Conservation (phyloP, 768 basidiomycete species). For the Lactarius sp. region DNA sequence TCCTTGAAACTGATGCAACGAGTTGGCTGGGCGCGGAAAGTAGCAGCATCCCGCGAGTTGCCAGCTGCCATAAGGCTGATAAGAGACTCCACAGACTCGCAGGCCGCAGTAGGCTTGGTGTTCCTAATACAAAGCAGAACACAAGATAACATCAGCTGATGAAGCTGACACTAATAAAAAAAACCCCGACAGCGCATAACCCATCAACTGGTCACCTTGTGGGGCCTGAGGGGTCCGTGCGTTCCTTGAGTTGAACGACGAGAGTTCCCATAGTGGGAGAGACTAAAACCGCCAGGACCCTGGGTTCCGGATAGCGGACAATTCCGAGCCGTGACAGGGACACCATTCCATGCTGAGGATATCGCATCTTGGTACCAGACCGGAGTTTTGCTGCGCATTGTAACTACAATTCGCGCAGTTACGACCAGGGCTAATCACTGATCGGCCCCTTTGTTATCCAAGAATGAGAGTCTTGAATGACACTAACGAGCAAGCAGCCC, state of each 20-base stretch:
- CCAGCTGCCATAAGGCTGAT: background rate
- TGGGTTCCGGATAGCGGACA: background rate
- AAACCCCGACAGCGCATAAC: conserved; percentile 1
- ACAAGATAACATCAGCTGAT: conserved; percentile 15
- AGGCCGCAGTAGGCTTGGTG: conserved; percentile 1
- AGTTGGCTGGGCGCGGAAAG: background rate
- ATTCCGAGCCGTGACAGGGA: conserved; percentile 4
- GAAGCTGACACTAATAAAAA: background rate
- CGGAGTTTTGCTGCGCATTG: conserved; percentile 7
- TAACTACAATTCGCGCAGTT: background rate
- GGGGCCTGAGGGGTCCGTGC: conserved; percentile 14
- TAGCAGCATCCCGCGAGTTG: background rate
- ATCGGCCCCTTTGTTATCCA: background rate
- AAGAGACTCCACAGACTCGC: conserved; percentile 11
- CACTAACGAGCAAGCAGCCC: background rate
- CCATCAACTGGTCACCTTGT: conserved; percentile 10
- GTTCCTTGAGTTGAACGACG: conserved; percentile 1
- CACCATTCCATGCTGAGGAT: background rate
- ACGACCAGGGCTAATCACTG: background rate
- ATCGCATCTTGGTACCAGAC: background rate
- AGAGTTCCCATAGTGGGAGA: conserved; percentile 15
- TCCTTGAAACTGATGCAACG: conserved; percentile 2
- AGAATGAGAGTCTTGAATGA: background rate
- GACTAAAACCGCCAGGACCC: background rate
- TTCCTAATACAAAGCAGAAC: background rate